These are phyloP conservation scores for Thalia dealbata DNA, from an alignment of 176 grass and related monocot genomes.

Conservation along the genomic window DNA sequence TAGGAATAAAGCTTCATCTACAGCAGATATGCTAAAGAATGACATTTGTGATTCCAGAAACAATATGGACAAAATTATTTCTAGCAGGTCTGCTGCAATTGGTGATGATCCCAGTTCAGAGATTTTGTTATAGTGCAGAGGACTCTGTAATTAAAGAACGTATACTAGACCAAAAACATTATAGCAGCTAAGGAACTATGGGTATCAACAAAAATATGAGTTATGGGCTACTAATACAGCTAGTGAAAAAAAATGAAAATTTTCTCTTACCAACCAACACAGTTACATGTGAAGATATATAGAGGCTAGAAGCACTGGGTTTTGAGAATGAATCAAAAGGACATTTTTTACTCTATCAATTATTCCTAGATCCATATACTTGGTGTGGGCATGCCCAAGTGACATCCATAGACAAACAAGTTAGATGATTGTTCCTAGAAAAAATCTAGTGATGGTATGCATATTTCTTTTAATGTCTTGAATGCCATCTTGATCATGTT, in stretches of 20 bases:
- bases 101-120: not conserved
- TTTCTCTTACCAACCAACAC: slow-evolving; percentile 32
- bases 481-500: too few species aligned
- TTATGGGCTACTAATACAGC: slow-evolving; percentile 14
- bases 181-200: not conserved
- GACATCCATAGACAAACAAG: too few species aligned
- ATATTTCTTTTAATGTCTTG: too few species aligned
- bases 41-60: not conserved
- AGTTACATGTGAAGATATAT: slow-evolving; percentile 78
- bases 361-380: too few species aligned
- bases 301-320: slow-evolving; percentile 48
- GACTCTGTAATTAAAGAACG: too few species aligned
- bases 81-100: not conserved
- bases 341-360: too few species aligned
- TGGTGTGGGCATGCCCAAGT: too few species aligned
- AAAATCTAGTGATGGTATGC: too few species aligned
- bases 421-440: too few species aligned
- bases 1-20: slow-evolving; percentile 13
- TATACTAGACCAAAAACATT: not conserved
- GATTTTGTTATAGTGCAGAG: not conserved
- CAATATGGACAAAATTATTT: too few species aligned
- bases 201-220: too few species aligned
- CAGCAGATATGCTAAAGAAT: not conserved
- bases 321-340: slow-evolving; percentile 41
- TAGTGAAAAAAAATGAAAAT: slow-evolving; percentile 49